A percentile compares a stretch with the other conserved stretches of the same genome.
phyloP scores from a whole-genome alignment of 768 basidiomycete species.

The Boletus reticuloceps region DNA sequence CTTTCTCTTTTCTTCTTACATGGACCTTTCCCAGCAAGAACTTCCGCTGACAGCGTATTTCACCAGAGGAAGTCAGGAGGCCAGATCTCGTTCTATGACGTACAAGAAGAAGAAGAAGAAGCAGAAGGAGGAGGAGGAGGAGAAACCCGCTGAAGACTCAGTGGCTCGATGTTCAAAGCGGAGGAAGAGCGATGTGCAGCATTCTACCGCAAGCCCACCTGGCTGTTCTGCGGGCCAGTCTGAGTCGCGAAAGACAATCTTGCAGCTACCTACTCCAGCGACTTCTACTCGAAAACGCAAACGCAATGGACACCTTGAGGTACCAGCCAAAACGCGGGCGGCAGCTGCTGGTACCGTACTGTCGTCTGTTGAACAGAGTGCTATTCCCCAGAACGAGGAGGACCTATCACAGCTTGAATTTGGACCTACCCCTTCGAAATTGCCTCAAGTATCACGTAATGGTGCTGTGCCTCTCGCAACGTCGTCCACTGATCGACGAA shows the following conservation, averaged over 20 bases:
- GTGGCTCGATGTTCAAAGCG: constrained; percentile 18
- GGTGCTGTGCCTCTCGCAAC: constrained; percentile 5
- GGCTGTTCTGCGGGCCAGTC: not conserved
- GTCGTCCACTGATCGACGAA: constrained; percentile 4
- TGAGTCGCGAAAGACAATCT: not conserved
- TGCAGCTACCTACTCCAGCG: constrained; percentile 26
- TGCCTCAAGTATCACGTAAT: not conserved
- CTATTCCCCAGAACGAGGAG: not conserved
- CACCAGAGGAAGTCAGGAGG: constrained; percentile 10
- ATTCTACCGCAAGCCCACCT: not conserved
- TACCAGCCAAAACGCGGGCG: not conserved
- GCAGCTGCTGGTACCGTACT: not conserved
- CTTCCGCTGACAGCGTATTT: constrained; percentile 33
- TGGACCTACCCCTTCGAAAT: not conserved
- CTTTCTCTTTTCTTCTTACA: constrained; percentile 2
- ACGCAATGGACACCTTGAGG: not conserved
- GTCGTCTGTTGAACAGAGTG: not conserved
- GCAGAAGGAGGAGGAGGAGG: too few species aligned
- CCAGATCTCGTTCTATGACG: not conserved
- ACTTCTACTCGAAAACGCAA: constrained; percentile 18
- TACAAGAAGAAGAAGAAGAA: constrained; percentile 3
- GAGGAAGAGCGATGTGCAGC: constrained; percentile 5
- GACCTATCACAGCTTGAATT: constrained; percentile 1
- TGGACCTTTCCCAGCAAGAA: constrained; percentile 34
- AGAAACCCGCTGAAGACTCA: not conserved